Conservation (phyloP, 345 rosid genomes). For the Melaleuca quinquenervia region DNA sequence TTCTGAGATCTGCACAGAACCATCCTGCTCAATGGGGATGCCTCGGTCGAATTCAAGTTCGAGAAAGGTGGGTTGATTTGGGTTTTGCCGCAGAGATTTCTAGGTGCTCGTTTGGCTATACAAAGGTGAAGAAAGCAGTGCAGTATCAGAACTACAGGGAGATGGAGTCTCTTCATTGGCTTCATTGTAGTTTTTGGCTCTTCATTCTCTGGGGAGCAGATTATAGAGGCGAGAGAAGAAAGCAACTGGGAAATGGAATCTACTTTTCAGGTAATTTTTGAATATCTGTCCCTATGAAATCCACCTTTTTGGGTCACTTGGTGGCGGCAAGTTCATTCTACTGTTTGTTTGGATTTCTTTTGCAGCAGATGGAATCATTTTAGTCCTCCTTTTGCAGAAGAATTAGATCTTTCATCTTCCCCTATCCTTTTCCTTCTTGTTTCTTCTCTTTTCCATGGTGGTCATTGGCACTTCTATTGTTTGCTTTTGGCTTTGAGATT, state of each 20-base stretch:
- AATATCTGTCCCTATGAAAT: neutral
- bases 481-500: neutral
- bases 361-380: neutral
- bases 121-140: conserved; percentile 4
- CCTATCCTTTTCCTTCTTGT: neutral
- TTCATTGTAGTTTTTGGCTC: conserved; percentile 13
- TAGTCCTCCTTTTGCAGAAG: neutral
- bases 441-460: neutral
- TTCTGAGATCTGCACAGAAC: conserved; percentile 37
- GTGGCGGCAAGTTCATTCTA: neutral
- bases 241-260: neutral
- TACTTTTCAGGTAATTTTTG: neutral
- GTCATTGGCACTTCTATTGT: neutral
- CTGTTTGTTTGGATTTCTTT: neutral
- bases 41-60: conserved; percentile 7
- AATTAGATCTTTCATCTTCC: neutral
- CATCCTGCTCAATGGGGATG: conserved; percentile 9
- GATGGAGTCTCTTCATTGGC: conserved; percentile 8
- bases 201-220: neutral
- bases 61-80: neutral
- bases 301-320: neutral
- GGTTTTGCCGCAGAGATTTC: conserved; percentile 1
- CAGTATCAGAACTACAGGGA: conserved; percentile 6
- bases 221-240: neutral
- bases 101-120: neutral